These are phyloP conservation scores for Aspergillus sp. DNA, from an alignment of 2,329 filamentous ascomycete species.

Conservation along the genomic window DNA sequence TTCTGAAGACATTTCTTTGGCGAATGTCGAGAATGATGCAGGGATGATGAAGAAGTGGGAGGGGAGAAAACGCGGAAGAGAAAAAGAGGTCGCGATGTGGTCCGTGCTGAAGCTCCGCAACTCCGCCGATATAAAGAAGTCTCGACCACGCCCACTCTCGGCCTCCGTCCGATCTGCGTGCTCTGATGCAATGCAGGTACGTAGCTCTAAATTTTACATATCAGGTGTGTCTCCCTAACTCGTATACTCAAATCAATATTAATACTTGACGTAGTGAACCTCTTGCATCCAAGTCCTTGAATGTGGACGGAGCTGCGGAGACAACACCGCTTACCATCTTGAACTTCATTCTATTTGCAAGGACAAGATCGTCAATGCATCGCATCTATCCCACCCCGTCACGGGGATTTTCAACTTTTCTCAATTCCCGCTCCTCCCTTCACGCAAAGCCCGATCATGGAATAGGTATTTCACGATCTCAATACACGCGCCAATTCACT, in stretches of 20 bases:
- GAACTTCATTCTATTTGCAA: not conserved
- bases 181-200: not conserved
- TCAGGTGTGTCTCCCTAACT: not conserved
- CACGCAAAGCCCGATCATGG: not conserved
- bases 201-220: not conserved
- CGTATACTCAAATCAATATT: not conserved
- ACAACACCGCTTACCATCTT: not conserved
- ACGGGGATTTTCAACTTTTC: not conserved
- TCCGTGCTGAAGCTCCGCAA: constrained; percentile 29
- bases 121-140: not conserved
- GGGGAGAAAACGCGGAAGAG: not conserved
- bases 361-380: not conserved
- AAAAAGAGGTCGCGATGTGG: constrained; percentile 15
- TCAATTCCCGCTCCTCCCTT: not conserved
- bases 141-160: not conserved
- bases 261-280: not conserved
- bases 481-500: constrained; percentile 4
- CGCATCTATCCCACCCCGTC: not conserved
- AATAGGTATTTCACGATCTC: not conserved
- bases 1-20: constrained; percentile 15
- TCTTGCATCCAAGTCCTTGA: not conserved
- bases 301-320: not conserved
- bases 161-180: not conserved
- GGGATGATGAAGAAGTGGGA: not conserved
- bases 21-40: not conserved